phyloP scores from a whole-genome alignment of 2,329 filamentous ascomycete species.

The Trichoderma atroviride region DNA sequence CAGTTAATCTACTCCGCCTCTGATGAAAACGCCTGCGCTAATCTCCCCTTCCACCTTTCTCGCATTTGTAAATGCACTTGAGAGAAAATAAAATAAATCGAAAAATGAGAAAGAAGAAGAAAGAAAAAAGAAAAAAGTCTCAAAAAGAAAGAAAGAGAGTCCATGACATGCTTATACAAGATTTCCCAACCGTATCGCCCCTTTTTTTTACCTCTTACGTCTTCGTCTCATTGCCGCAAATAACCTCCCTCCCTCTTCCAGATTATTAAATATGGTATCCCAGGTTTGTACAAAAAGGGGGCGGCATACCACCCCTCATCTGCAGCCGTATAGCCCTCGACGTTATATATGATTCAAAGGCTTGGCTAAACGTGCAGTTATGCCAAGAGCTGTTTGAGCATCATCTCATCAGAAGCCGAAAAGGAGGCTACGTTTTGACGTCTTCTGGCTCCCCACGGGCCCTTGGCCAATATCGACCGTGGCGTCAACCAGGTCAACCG shows the following conservation, averaged over 20 bases:
- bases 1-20: conserved; percentile 32
- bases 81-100: conserved; percentile 26
- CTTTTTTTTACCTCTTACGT: conserved; percentile 25
- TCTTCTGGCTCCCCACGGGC: conserved; percentile 34
- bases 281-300: conserved; percentile 9
- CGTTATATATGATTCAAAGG: neutral
- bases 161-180: conserved; percentile 35
- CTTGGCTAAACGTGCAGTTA: neutral
- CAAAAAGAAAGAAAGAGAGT: conserved; percentile 27
- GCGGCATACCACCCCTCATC: neutral
- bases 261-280: conserved; percentile 10
- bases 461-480: conserved; percentile 44
- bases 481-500: conserved; percentile 55
- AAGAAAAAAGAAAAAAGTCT: conserved; percentile 17
- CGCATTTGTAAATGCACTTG: conserved; percentile 34
- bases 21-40: conserved; percentile 36
- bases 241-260: neutral
- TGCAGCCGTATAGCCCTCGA: neutral
- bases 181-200: conserved; percentile 31
- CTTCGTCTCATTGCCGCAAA: conserved; percentile 25
- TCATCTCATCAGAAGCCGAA: neutral
- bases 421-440: conserved; percentile 29
- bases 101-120: neutral
- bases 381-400: neutral
- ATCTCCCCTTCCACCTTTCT: conserved; percentile 34